Percentiles rank a stretch among this genome's conserved stretches.
Evolutionary conservation across 306 rosid genomes (phyloP).

Genomic region (Castanospermum australe): DNA sequence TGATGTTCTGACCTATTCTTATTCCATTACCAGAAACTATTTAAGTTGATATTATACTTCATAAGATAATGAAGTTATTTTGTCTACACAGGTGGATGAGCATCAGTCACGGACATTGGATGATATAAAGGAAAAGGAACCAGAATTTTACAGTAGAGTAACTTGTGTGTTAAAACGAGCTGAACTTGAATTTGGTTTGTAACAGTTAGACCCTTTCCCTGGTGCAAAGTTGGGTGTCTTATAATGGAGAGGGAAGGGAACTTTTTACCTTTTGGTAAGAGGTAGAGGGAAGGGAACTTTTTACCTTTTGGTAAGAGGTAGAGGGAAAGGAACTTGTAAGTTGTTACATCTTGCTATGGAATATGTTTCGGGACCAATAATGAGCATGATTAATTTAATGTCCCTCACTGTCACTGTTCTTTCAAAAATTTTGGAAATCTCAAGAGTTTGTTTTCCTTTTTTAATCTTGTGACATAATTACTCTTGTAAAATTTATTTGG

Average conservation of each 20-base stretch:
- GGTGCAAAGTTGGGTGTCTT: constrained; percentile 3
- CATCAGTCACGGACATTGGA: constrained; percentile 68
- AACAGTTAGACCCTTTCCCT: constrained; percentile 3
- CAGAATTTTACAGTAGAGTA: constrained; percentile 68
- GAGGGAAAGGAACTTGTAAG: background rate
- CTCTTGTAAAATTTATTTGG: background rate
- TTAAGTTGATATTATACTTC: background rate
- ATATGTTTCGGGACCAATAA: background rate
- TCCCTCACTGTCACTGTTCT: background rate
- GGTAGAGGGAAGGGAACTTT: background rate
- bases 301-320: too few relatives aligned
- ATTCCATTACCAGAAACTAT: constrained; percentile 1
- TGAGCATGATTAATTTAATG: background rate
- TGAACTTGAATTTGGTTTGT: constrained; percentile 64
- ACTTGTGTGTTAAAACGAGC: constrained; percentile 62
- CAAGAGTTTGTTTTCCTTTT: background rate
- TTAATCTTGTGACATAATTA: background rate
- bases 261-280: too few relatives aligned
- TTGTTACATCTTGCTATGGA: constrained; percentile 1
- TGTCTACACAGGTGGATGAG: constrained; percentile 73
- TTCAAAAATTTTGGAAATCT: background rate
- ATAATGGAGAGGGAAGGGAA: background rate
- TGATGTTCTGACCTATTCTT: background rate
- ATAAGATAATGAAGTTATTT: constrained; percentile 7
- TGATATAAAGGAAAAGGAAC: constrained; percentile 66